These are phyloP conservation scores for Friedmanniomyces simplex DNA, from an alignment of 495 filamentous ascomycete genomes.

Conservation along the genomic window DNA sequence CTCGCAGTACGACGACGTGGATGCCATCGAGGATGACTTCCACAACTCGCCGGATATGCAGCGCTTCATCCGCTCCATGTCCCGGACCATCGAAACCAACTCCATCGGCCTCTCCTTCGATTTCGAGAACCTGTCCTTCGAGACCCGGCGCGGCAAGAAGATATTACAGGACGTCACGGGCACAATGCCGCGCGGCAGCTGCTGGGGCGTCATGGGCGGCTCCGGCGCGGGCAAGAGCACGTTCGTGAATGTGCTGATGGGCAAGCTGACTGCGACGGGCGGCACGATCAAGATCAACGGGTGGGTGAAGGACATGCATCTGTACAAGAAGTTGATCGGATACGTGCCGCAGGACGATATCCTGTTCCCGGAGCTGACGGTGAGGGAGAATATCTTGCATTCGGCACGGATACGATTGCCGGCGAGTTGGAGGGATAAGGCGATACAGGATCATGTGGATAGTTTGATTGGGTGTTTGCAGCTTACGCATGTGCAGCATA, in stretches of 20 bases:
- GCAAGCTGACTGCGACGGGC: constrained; percentile 19
- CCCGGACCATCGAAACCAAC: constrained; percentile 37
- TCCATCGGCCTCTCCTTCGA: constrained; percentile 44
- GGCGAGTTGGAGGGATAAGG: constrained; percentile 23
- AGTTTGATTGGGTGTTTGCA: constrained; percentile 44
- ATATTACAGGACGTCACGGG: constrained; percentile 43
- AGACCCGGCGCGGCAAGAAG: constrained; percentile 35
- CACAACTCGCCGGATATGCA: constrained; percentile 16
- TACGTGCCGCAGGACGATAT: constrained; percentile 31
- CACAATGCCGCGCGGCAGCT: constrained; percentile 39
- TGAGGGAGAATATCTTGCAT: constrained; percentile 29
- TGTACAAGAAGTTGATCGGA: constrained; percentile 29
- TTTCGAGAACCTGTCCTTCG: constrained; percentile 34
- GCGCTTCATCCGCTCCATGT: constrained; percentile 41
- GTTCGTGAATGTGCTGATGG: constrained; percentile 29
- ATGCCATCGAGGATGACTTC: constrained; percentile 25
- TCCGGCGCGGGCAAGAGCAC: constrained; percentile 32
- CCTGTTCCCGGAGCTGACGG: constrained; percentile 26
- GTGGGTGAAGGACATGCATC: constrained; percentile 26
- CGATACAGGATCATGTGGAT: constrained; percentile 43
- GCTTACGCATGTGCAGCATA: constrained; percentile 33
- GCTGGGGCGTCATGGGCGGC: constrained; percentile 35
- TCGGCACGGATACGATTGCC: constrained; percentile 26
- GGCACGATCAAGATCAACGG: constrained; percentile 38
- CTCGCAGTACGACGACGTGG: constrained; percentile 19